Percentiles rank a stretch among this genome's conserved stretches.
Conservation (phyloP, 495 filamentous ascomycete species). For the Xylaria telfairii region DNA sequence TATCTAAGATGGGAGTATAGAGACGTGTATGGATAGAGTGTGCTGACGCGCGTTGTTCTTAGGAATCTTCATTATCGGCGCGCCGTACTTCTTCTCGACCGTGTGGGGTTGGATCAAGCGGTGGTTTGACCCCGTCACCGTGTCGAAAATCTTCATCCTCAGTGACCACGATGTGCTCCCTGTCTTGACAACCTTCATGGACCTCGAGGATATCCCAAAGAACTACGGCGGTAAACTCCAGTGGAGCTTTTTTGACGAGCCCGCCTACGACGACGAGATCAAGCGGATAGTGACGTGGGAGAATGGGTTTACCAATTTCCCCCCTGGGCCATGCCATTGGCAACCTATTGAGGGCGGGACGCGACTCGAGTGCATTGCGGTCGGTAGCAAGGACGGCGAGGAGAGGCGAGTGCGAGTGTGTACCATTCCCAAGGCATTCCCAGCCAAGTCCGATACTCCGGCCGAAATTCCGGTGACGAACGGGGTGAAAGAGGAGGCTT, state of each 20-base stretch:
- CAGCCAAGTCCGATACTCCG: slow-evolving; percentile 26
- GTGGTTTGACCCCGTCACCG: slow-evolving; percentile 94
- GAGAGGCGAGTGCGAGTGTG: slow-evolving; percentile 50
- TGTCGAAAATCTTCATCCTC: slow-evolving; percentile 92
- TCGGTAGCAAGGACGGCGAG: slow-evolving; percentile 46
- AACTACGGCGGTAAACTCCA: slow-evolving; percentile 84
- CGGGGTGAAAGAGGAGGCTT: slow-evolving; percentile 25
- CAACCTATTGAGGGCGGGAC: slow-evolving; percentile 46
- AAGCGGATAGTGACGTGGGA: slow-evolving; percentile 47
- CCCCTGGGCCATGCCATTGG: slow-evolving; percentile 58
- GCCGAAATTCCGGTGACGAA: slow-evolving; percentile 27
- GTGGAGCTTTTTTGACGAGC: slow-evolving; percentile 79
- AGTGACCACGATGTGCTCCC: slow-evolving; percentile 69
- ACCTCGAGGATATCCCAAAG: slow-evolving; percentile 79
- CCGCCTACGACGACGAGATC: slow-evolving; percentile 57
- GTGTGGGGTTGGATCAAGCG: slow-evolving; percentile 95
- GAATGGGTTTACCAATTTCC: slow-evolving; percentile 52
- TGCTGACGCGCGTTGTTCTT: slow-evolving; percentile 20
- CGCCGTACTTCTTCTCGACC: slow-evolving; percentile 88
- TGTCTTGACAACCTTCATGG: slow-evolving; percentile 80
- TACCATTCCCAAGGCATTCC: slow-evolving; percentile 47
- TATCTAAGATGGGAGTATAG: background rate
- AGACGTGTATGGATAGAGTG: background rate
- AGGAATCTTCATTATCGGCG: slow-evolving; percentile 74
- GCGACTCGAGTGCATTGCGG: slow-evolving; percentile 51